A percentile compares a stretch with the other conserved stretches of the same genome.
phyloP scores from a whole-genome alignment of 1,139 yeast genomes.

The Taiozyma onychis region DNA sequence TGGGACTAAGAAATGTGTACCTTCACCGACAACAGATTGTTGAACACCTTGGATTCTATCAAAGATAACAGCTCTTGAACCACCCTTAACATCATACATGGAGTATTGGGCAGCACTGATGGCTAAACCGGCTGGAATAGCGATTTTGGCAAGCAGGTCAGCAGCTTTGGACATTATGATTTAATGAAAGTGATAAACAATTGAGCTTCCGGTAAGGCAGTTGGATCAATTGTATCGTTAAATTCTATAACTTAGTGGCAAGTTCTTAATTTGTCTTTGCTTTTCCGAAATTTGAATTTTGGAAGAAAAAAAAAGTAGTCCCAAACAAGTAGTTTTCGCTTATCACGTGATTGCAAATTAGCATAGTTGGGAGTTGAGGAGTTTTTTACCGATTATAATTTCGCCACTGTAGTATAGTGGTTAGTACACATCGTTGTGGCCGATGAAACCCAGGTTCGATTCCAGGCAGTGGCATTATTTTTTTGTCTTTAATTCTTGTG shows the following conservation, averaged over 20 bases:
- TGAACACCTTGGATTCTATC: slow-evolving; percentile 90
- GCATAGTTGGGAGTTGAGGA: neutral
- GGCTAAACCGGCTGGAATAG: slow-evolving; percentile 66
- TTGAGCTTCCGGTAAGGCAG: neutral
- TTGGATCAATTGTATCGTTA: neutral
- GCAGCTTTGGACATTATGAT: slow-evolving; percentile 29
- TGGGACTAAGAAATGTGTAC: slow-evolving; percentile 91
- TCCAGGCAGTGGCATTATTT: slow-evolving; percentile 32
- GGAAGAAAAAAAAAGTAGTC: neutral
- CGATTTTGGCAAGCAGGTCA: slow-evolving; percentile 35
- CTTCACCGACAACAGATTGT: slow-evolving; percentile 85
- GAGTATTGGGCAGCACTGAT: slow-evolving; percentile 65
- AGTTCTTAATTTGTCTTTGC: neutral
- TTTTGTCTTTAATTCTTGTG: neutral
- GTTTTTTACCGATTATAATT: neutral
- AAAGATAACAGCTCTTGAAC: slow-evolving; percentile 91
- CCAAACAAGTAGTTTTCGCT: neutral
- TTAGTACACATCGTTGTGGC: slow-evolving; percentile 42
- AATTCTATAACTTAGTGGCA: neutral
- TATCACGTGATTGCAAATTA: neutral
- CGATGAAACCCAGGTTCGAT: slow-evolving; percentile 38
- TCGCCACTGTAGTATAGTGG: slow-evolving; percentile 37
- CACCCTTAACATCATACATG: slow-evolving; percentile 92
- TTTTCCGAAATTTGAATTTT: neutral
- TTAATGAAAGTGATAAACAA: neutral